Evolutionary conservation across 2,329 filamentous ascomycete species (phyloP), one percentile per base, ranked within the genome.

Genomic region (Aspergillus sp.): DNA sequence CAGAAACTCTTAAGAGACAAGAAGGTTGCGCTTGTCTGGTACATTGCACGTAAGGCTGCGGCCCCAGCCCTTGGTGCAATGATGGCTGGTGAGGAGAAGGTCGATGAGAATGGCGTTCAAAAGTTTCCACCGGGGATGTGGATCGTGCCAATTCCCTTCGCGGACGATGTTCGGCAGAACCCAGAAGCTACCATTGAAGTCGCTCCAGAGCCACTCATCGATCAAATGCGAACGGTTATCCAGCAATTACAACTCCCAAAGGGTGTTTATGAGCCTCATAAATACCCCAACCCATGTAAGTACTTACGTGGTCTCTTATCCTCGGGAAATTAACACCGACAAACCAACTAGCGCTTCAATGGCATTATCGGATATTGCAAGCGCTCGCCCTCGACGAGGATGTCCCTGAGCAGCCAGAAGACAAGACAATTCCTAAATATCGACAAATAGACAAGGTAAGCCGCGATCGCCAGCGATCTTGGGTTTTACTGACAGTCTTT

Each of bases 321-420:
- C 12, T 1, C 11, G 4, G 18, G 5, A 7, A 11, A 4, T 6
- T 11, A 38, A 17, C 32, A 20, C 34, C 53, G 22, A 53, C 20
- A 13, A 36, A 44, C 32, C 13, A n/a, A 13, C 5, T 49, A 69
- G 84, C 90, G 8, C 80, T 99, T 22, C 95, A 99, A 76, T 99
- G 93, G 93, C 95, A 98, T 77, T 99, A 98, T 79, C 88, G 86
- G 60, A 96, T 99, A 45, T 79, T 99, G 0, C 95, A 99, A 75
- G 89, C 90, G 6, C 82, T 97, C 56, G 95, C 95, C 0, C 81
- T 99, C 1, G 93, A 96, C 36, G 95, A 99, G 71, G 93, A 97
- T 64, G 78, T 96, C 1, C 93, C 93, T 0, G 88, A 89, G 18
- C 76, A 82, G 45, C 80, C 84, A 2, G 83, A 88, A 49, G 95